Conservation (phyloP, 306 rosid genomes). For the Quillaja saponaria region DNA sequence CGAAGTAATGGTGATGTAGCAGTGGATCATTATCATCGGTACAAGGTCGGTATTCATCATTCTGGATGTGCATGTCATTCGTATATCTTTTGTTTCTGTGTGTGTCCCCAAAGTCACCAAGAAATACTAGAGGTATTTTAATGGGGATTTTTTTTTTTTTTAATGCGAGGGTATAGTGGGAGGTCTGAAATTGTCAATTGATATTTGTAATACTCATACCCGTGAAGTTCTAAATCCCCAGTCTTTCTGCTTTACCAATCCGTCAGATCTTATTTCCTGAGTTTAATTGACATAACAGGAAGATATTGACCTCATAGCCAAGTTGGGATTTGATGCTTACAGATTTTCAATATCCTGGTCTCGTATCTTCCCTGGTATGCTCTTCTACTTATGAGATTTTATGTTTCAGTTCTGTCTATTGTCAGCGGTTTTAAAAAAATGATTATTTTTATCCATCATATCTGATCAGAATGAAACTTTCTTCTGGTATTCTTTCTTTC, state of each 20-base stretch:
- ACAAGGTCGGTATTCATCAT: constrained; percentile 56
- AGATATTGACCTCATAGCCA: constrained; percentile 83
- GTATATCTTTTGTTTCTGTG: constrained; percentile 4
- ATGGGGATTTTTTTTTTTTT: too few species aligned
- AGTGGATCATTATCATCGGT: constrained; percentile 87
- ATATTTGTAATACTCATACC: constrained; percentile 8
- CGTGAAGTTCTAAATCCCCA: constrained; percentile 8
- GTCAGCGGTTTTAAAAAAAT: constrained; percentile 21
- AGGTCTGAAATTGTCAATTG: constrained; percentile 14
- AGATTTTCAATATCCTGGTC: constrained; percentile 97
- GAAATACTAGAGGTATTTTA: too few species aligned
- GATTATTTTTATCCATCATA: too few species aligned
- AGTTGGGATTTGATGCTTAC: constrained; percentile 81
- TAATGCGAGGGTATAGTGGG: constrained; percentile 12
- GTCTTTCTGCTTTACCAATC: background rate
- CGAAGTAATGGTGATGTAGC: constrained; percentile 84
- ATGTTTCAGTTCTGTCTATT: background rate
- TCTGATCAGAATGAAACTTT: too few species aligned
- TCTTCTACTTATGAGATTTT: constrained; percentile 17
- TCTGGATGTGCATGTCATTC: background rate
- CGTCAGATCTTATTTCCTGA: constrained; percentile 20
- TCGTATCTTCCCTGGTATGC: constrained; percentile 85
- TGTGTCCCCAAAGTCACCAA: too few species aligned
- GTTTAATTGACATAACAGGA: constrained; percentile 55
- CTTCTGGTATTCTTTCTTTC: too few species aligned